Evolutionary conservation across 2,329 filamentous ascomycete species (phyloP).

Genomic region (Aspergillus proliferans): DNA sequence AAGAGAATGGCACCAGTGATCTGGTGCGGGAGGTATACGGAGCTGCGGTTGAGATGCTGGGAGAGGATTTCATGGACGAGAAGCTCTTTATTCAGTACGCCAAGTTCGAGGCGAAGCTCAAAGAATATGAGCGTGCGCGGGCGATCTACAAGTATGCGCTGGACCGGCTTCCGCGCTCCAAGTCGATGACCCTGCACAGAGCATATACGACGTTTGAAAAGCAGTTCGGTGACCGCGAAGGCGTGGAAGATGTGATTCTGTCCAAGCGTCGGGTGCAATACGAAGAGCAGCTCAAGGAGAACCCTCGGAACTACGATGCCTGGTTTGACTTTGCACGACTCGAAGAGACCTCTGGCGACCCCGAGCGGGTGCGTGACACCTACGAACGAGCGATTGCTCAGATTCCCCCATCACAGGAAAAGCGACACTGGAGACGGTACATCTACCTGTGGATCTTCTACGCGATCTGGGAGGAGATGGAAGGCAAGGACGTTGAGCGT

Average conservation of each 20-base stretch:
- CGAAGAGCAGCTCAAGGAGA: conserved; percentile 88
- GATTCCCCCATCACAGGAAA: conserved; percentile 89
- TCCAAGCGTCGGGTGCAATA: conserved; percentile 89
- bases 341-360: conserved; percentile 78
- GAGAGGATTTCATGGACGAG: conserved; percentile 94
- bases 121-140: conserved; percentile 87
- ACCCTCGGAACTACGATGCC: conserved; percentile 90
- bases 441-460: conserved; percentile 99
- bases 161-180: conserved; percentile 82
- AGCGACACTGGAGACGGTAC: conserved; percentile 93
- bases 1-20: conserved; percentile 88
- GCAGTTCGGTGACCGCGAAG: conserved; percentile 88
- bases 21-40: conserved; percentile 89
- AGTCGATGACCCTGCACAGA: conserved; percentile 78
- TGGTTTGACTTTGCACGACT: conserved; percentile 95
- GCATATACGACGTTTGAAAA: conserved; percentile 97
- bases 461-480: conserved; percentile 87
- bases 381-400: conserved; percentile 96
- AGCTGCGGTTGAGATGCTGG: conserved; percentile 76
- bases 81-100: conserved; percentile 92
- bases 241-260: conserved; percentile 92
- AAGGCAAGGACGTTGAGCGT: conserved; percentile 69
- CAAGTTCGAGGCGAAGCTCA: conserved; percentile 88
- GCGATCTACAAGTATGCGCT: conserved; percentile 97
- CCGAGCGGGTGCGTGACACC: conserved; percentile 78